Base-by-base conservation (phyloP, 2,329 filamentous ascomycete species). In the Fusarium hainanense region DNA sequence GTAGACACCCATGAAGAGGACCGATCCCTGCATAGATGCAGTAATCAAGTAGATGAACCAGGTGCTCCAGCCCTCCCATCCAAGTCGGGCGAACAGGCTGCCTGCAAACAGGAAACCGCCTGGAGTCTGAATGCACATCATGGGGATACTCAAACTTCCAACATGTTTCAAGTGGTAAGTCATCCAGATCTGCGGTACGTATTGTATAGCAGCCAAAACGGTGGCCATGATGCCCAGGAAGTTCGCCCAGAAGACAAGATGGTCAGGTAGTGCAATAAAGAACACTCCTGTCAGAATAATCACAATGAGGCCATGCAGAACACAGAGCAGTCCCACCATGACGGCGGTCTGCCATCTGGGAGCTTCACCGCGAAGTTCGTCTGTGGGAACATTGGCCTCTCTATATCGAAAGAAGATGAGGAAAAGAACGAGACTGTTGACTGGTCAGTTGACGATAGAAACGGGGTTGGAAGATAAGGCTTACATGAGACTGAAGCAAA, bases 41-140 rank as follows among this genome's bases (percentile, higher is more conserved):
- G 94, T 97, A 54, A 98, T 85, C 46, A 97, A 85, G 76, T 95
- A 97, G 16, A 98, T 90, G 12, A 93, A 90, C 96, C 96, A 99
- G 0, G 94, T 93, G 80, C 94, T 98, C 96, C 96, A 99, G 0
- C 95, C 95, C 34, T 87, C 89, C 75, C 85, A 85, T 0, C 96
- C 96, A 21, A 98, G 85, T 47, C 96, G 88, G 10, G 88, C 89
- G 52, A 91, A 93, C 44, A 99, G 82, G 78, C 94, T 98, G 14
- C 87, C 90, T 0, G 95, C 94, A 82, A 97, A 98, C 9, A 99
- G 82, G 72, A 97, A 90, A 63, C 93, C 94, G 1, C 96, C 96
- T 0, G 96, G 96, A 0, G 95, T 98, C 79, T 99, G 96, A 34
- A 99, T 97, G 77, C 92, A 92, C 94, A 99, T 98, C 92, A 98